Base-by-base conservation (phyloP, 2,329 filamentous ascomycete genomes). In the Cercospora nicotianae region DNA sequence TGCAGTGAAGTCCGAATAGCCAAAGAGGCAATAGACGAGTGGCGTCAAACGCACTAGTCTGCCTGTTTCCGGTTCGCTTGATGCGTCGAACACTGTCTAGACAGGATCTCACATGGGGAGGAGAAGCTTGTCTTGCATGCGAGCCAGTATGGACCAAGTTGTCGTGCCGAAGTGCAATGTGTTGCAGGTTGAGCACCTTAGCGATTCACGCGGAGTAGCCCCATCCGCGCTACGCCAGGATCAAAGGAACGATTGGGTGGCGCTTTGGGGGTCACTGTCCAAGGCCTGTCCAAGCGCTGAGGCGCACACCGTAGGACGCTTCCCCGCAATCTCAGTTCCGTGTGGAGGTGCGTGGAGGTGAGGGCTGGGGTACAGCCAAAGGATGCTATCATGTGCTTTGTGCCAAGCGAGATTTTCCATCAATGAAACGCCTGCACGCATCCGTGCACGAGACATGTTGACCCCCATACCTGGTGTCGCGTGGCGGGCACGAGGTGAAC, bases 351-450 rank as follows among this genome's bases (percentile, higher is more conserved):
- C 16, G 62, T 39, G 48, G 62, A 57, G 62, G 62, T 28, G 55
- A 36, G 23, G 48, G 48, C 51, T 64, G 62, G 62, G 45, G 62
- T 64, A 42, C 48, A 57, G 16, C 36, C 18, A 13, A 58, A 18
- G 33, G 45, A 39, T 16, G 63, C n/a, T 6, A 64, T 39, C 63
- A 30, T 18, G 45, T 26, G 33, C 55, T 26, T 13, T 33, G 1
- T 61, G 64, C 64, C 64, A 65, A 61, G 64, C 31, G 39, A 61
- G 64, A 61, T 65, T 28, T 60, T 61, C 64, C 64, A 30, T 60
- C 57, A 65, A 65, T 61, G 13, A 60, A 13, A 58, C 10, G 45
- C 16, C 23, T 45, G 51, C 31, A 9, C 30, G 13, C 3, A 45
- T 55, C n/a, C 16, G 26, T 39, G 18, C 48, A 53, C 48, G 20